Evolutionary conservation across 2,329 filamentous ascomycete genomes (phyloP).

Genomic region (Neonectria hederae): DNA sequence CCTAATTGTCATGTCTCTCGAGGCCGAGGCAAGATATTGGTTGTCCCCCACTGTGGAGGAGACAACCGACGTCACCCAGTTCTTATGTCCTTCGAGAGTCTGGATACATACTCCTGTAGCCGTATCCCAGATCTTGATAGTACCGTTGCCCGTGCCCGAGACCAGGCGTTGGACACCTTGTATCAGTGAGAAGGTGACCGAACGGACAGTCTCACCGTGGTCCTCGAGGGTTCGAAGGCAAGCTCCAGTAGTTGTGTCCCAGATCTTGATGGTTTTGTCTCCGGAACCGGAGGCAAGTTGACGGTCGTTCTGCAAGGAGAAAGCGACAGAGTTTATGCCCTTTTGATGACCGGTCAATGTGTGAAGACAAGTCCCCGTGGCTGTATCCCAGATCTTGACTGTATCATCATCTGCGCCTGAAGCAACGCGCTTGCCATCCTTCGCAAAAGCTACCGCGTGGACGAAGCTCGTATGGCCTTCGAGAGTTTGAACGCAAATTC

Average conservation of each 20-base stretch:
- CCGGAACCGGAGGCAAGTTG: conserved; percentile 21
- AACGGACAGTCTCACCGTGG: conserved; percentile 6
- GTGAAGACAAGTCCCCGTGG: background rate
- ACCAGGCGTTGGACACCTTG: background rate
- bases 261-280: conserved; percentile 27
- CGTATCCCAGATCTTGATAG: conserved; percentile 9
- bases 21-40: background rate
- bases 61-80: background rate
- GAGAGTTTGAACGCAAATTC: background rate
- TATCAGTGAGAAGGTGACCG: conserved; percentile 10
- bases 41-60: background rate
- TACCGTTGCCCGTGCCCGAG: conserved; percentile 1
- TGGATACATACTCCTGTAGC: background rate
- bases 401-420: background rate
- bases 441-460: background rate
- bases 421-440: background rate
- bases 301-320: conserved; percentile 20
- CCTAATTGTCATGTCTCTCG: background rate
- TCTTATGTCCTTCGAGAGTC: background rate
- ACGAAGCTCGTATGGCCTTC: background rate
- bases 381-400: conserved; percentile 5
- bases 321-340: background rate
- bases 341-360: background rate
- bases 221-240: conserved; percentile 19
- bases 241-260: conserved; percentile 20